phyloP scores from a whole-genome alignment of 2,329 filamentous ascomycete genomes.

The Ceratocystiopsis sp. region DNA sequence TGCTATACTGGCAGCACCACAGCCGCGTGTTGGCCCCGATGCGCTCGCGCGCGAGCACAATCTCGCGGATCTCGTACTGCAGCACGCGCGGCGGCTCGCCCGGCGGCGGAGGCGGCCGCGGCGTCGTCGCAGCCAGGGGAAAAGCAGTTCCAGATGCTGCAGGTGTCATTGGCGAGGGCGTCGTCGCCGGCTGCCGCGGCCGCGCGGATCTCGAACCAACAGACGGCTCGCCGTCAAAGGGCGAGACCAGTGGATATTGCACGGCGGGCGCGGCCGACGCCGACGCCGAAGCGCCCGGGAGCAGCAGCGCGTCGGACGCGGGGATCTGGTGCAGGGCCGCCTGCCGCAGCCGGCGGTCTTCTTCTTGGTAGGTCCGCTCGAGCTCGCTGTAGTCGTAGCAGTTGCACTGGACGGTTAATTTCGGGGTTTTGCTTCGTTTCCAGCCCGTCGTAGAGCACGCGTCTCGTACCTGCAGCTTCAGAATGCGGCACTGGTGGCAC shows the following conservation, averaged over 20 bases:
- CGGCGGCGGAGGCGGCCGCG: not conserved
- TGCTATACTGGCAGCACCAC: constrained; percentile 9
- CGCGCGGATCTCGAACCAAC: not conserved
- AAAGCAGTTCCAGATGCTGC: not conserved
- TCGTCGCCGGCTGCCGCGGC: not conserved
- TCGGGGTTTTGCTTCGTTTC: not conserved
- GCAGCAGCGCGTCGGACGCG: too few relatives aligned
- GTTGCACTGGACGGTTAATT: constrained; percentile 3
- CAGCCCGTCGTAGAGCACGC: not conserved
- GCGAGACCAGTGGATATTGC: too few relatives aligned
- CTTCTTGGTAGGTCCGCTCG: constrained; percentile 3
- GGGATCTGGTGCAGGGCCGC: constrained; percentile 1
- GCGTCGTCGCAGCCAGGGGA: not conserved
- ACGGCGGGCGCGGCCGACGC: too few relatives aligned
- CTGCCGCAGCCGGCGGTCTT: constrained; percentile 1
- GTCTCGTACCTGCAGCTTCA: constrained; percentile 1
- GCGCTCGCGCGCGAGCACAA: constrained; percentile 7
- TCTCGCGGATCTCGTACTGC: constrained; percentile 4
- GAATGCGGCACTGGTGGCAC: constrained; percentile 7
- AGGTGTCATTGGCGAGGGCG: not conserved
- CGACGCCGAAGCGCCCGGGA: too few relatives aligned
- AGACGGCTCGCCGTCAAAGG: too few relatives aligned
- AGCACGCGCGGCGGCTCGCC: not conserved
- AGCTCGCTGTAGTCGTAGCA: constrained; percentile 9
- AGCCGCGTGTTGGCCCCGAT: constrained; percentile 3